These are phyloP conservation scores for Ilex asprella DNA, from an alignment of 257 asterid species.

Conservation along the genomic window DNA sequence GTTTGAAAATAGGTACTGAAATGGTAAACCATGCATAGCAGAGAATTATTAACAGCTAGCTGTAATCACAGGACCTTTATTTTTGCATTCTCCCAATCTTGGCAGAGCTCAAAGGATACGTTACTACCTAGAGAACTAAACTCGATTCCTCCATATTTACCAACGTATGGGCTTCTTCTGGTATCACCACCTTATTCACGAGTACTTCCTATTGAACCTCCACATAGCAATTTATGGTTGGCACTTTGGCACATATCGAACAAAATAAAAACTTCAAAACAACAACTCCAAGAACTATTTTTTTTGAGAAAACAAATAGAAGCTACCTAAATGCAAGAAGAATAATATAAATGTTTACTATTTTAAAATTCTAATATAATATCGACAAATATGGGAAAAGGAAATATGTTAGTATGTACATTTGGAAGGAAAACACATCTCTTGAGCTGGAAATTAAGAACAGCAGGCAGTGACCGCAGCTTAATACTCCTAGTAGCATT, in stretches of 20 bases:
- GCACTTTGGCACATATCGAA: not conserved
- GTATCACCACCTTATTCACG: too few species aligned
- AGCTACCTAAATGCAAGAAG: not conserved
- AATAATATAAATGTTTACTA: not conserved
- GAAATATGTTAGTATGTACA: conserved; percentile 35
- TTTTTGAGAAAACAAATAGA: too few species aligned
- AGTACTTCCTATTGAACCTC: too few species aligned
- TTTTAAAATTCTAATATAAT: conserved; percentile 4
- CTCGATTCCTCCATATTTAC: too few species aligned
- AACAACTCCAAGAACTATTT: conserved; percentile 7
- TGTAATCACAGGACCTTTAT: too few species aligned
- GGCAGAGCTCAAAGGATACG: not conserved
- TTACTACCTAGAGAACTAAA: too few species aligned
- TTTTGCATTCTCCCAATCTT: not conserved
- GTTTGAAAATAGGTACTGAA: too few species aligned
- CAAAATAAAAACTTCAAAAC: not conserved
- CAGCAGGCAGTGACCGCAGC: conserved; percentile 84
- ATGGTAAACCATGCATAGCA: too few species aligned
- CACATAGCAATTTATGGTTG: too few species aligned
- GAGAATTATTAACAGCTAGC: too few species aligned
- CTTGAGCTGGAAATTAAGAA: conserved; percentile 95
- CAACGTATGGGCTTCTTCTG: too few species aligned
- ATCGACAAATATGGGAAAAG: conserved; percentile 12
- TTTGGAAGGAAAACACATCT: conserved; percentile 96
- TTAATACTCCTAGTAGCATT: conserved; percentile 95